These are phyloP conservation scores for Phylloboletellus chloephorus DNA, from an alignment of 1,284 basidiomycete species.

Conservation along the genomic window DNA sequence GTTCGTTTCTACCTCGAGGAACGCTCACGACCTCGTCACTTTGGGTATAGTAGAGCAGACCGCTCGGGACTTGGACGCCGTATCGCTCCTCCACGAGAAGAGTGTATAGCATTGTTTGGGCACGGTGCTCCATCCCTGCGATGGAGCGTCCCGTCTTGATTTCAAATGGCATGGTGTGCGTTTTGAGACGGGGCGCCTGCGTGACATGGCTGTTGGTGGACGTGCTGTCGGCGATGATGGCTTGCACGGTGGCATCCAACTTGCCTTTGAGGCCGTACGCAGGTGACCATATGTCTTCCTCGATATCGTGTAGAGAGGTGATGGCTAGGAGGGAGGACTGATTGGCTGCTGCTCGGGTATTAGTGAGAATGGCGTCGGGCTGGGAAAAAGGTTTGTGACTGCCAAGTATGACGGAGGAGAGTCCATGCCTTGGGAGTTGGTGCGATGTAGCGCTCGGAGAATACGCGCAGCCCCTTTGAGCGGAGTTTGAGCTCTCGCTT, in stretches of 20 bases:
- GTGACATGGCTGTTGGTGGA: constrained; percentile 19
- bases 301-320: constrained; percentile 73
- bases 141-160: constrained; percentile 89
- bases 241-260: constrained; percentile 85
- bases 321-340: constrained; percentile 63
- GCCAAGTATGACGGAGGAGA: background rate
- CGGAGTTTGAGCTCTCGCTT: constrained; percentile 55
- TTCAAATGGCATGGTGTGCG: constrained; percentile 76
- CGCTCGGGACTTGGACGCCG: constrained; percentile 62
- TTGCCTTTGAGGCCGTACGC: constrained; percentile 95
- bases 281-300: constrained; percentile 98
- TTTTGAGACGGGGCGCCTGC: constrained; percentile 15
- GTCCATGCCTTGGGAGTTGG: constrained; percentile 51
- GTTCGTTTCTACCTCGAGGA: constrained; percentile 72
- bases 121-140: constrained; percentile 86
- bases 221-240: constrained; percentile 48
- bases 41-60: constrained; percentile 93
- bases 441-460: constrained; percentile 60
- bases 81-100: constrained; percentile 90
- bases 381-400: constrained; percentile 26
- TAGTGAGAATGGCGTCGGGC: constrained; percentile 59
- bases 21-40: constrained; percentile 83
- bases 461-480: constrained; percentile 59
- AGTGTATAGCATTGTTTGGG: constrained; percentile 97
- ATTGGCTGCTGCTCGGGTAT: constrained; percentile 51